Evolutionary conservation across 2,329 filamentous ascomycete genomes (phyloP), one percentile per base, ranked within the genome.

Genomic region (Lecanosticta acicola): DNA sequence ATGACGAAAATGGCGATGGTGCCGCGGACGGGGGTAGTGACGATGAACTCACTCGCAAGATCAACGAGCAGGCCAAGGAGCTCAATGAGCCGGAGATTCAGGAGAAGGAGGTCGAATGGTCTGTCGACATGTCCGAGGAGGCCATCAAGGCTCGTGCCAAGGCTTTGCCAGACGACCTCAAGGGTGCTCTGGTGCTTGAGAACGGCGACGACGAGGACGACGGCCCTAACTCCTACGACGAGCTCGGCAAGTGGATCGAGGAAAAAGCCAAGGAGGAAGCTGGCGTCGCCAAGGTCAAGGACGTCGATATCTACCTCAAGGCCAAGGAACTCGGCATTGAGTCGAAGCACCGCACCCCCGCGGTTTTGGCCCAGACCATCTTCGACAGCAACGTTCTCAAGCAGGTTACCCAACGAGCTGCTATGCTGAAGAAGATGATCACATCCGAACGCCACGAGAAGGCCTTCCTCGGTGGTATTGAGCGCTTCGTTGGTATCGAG

Each of bases 271-370:
- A 80, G 54, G 83, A 85, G 53, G 71, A 76, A 70, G 86, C 85
- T 51, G 76, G 82, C 59, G 76, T 95, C 59, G 77, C 81, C 71
- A 83, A 89, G 49, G 79, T 98, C 55, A 83, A 88, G 64, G 90
- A 94, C 62, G 78, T 97, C 56, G 84, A 90, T 32, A 87, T 98
- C 66, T 97, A 94, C 71, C 74, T 94, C 71, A 97, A 98, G 78
- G 91, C 91, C 55, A 93, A 94, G 74, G 93, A 97, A 61, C 77
- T 97, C 46, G 90, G 90, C 59, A 93, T 98, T 55, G 91, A 96
- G 72, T 70, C 71, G 71, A 98, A 97, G 81, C 87, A 96, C 76
- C 89, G 86, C 71, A 95, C 90, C 39, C 78, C 95, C 45, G 79
- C 90, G 46, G 90, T 98, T 48, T 82, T 98, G 36, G 87, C 90